phyloP scores from a whole-genome alignment of 306 rosid genomes.

The Prunus campanulata region DNA sequence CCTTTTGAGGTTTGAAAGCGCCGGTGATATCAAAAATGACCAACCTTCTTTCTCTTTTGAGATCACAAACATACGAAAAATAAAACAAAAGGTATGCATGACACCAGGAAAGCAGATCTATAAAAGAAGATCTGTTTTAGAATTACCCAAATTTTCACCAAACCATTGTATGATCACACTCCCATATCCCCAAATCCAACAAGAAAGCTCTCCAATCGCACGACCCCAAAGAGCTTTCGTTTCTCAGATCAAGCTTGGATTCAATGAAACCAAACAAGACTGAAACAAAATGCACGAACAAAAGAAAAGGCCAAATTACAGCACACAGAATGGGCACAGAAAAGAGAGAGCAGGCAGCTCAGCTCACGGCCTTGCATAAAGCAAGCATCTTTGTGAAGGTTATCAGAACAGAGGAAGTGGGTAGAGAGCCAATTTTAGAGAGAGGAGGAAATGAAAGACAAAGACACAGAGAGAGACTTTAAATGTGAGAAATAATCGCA shows the following conservation, averaged over 20 bases:
- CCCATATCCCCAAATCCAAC: conserved; percentile 9
- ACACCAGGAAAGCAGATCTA: conserved; percentile 30
- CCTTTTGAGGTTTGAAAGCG: background rate
- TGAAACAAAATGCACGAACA: background rate
- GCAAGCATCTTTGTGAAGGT: background rate
- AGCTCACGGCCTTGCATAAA: conserved; percentile 7
- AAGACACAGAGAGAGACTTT: conserved; percentile 3
- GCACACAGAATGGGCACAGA: conserved; percentile 1
- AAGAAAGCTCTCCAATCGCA: background rate
- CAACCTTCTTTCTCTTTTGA: background rate
- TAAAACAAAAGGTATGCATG: background rate
- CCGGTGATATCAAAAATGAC: background rate
- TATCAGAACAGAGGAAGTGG: background rate
- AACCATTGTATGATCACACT: background rate
- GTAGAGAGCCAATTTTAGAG: conserved; percentile 11
- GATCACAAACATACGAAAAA: conserved; percentile 6
- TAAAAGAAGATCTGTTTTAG: conserved; percentile 4
- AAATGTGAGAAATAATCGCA: conserved; percentile 27
- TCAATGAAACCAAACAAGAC: background rate
- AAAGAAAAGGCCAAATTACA: conserved; percentile 6
- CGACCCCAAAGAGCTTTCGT: background rate
- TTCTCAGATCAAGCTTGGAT: conserved; percentile 21
- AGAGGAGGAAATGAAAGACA: background rate
- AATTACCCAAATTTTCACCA: background rate
- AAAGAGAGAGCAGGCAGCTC: conserved; percentile 9